Percentiles rank a stretch among this genome's conserved stretches.
phyloP scores from a whole-genome alignment of 148 eudicot genomes.

The Beta vulgaris region DNA sequence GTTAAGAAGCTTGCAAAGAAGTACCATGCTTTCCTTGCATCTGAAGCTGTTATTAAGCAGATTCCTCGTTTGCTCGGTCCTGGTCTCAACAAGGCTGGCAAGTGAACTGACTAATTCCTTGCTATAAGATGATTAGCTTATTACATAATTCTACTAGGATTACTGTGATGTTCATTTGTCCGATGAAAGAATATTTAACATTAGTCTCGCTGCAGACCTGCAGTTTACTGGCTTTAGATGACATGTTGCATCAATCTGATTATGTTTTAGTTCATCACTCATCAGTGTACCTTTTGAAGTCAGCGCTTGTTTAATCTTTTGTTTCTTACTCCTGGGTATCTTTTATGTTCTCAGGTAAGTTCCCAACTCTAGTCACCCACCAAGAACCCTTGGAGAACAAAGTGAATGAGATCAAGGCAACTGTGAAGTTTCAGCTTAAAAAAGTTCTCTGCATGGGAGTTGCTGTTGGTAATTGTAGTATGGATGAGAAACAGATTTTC shows the following conservation, averaged over 20 bases:
- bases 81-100: constrained; percentile 27
- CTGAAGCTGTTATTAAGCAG: constrained; percentile 37
- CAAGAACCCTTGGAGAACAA: constrained; percentile 63
- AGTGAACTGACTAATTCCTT: background rate
- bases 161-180: background rate
- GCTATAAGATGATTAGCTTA: background rate
- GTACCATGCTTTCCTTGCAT: constrained; percentile 58
- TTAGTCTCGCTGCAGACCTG: too few species aligned
- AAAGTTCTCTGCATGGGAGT: constrained; percentile 85
- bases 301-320: too few species aligned
- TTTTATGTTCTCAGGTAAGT: constrained; percentile 54
- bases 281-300: too few species aligned
- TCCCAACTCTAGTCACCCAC: constrained; percentile 69
- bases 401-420: constrained; percentile 64
- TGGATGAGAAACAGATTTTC: constrained; percentile 74
- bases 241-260: background rate
- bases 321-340: background rate
- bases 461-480: constrained; percentile 62
- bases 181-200: too few species aligned
- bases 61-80: constrained; percentile 24
- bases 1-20: constrained; percentile 25
- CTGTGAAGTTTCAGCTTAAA: constrained; percentile 68
- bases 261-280: background rate
- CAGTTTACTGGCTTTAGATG: background rate
- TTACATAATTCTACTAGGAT: background rate